These are phyloP conservation scores for Lepraria neglecta DNA, from an alignment of 495 filamentous ascomycete species.

Conservation along the genomic window DNA sequence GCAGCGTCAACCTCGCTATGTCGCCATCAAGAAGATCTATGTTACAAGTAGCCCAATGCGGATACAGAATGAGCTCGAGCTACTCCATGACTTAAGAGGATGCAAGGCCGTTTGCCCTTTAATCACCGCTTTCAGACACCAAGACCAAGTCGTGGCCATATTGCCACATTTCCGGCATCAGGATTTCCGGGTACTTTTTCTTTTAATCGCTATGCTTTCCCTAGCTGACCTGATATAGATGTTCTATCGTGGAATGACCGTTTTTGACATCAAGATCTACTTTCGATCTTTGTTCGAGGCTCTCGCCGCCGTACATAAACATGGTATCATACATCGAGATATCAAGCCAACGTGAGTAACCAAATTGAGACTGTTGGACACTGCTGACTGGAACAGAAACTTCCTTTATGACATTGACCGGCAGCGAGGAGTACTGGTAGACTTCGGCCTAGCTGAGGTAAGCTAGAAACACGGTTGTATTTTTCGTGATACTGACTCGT, in stretches of 20 bases:
- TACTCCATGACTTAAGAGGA: conserved; percentile 82
- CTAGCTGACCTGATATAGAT: conserved; percentile 38
- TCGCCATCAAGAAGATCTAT: conserved; percentile 98
- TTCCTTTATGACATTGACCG: conserved; percentile 87
- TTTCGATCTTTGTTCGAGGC: conserved; percentile 84
- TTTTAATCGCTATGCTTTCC: not conserved
- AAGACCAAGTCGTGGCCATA: conserved; percentile 91
- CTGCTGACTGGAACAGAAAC: conserved; percentile 47
- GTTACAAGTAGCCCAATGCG: conserved; percentile 89
- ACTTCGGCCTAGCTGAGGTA: conserved; percentile 88
- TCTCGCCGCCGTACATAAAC: conserved; percentile 71
- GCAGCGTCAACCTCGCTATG: conserved; percentile 57
- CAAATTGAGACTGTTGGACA: not conserved
- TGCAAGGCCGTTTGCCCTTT: conserved; percentile 84
- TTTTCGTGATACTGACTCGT: conserved; percentile 1
- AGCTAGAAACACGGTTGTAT: not conserved
- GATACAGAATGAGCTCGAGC: conserved; percentile 93
- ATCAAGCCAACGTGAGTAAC: conserved; percentile 83
- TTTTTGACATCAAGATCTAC: conserved; percentile 79
- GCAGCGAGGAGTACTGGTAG: conserved; percentile 81
- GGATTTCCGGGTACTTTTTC: conserved; percentile 63
- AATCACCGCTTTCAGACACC: conserved; percentile 88
- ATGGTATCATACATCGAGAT: conserved; percentile 85
- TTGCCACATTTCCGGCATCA: conserved; percentile 92
- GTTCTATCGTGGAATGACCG: conserved; percentile 83